These are phyloP conservation scores for Coemansia sp. DNA, from an alignment of 192 early-diverging fungal genomes.

Conservation along the genomic window DNA sequence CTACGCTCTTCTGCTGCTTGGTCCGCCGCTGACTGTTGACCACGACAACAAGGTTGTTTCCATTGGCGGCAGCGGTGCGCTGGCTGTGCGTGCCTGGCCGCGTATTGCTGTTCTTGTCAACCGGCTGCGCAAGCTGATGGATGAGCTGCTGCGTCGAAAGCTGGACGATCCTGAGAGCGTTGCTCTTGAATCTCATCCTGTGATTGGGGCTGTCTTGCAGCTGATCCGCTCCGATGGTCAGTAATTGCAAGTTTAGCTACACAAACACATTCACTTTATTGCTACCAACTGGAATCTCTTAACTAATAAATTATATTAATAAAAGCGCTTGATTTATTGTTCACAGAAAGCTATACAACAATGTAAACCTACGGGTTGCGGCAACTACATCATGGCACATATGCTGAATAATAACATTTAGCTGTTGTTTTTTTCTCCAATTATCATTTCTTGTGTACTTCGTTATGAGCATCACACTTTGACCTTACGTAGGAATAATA, in stretches of 20 bases:
- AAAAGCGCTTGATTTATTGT: too few relatives aligned
- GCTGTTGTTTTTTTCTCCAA: too few relatives aligned
- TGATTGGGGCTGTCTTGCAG: slow-evolving; percentile 25
- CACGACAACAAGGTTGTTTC: slow-evolving; percentile 64
- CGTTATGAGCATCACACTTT: too few relatives aligned
- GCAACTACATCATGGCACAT: too few relatives aligned
- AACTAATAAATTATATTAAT: too few relatives aligned
- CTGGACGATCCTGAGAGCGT: slow-evolving; percentile 66
- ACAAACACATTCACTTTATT: too few relatives aligned
- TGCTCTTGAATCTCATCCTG: slow-evolving; percentile 36
- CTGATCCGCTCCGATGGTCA: slow-evolving; percentile 39
- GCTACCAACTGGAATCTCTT: too few relatives aligned
- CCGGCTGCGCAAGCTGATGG: slow-evolving; percentile 70
- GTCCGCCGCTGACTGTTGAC: slow-evolving; percentile 73
- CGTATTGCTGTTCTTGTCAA: slow-evolving; percentile 74
- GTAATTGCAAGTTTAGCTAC: background rate
- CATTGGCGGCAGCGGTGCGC: slow-evolving; percentile 59
- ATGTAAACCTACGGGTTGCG: too few relatives aligned
- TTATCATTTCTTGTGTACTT: too few relatives aligned
- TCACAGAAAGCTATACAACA: too few relatives aligned
- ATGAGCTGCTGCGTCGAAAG: slow-evolving; percentile 69
- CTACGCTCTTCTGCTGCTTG: slow-evolving; percentile 81
- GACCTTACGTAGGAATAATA: too few relatives aligned
- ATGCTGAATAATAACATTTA: too few relatives aligned
- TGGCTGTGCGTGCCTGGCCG: slow-evolving; percentile 73